These are phyloP conservation scores for Butyriboletus loyo DNA, from an alignment of 768 basidiomycete species.

Conservation along the genomic window DNA sequence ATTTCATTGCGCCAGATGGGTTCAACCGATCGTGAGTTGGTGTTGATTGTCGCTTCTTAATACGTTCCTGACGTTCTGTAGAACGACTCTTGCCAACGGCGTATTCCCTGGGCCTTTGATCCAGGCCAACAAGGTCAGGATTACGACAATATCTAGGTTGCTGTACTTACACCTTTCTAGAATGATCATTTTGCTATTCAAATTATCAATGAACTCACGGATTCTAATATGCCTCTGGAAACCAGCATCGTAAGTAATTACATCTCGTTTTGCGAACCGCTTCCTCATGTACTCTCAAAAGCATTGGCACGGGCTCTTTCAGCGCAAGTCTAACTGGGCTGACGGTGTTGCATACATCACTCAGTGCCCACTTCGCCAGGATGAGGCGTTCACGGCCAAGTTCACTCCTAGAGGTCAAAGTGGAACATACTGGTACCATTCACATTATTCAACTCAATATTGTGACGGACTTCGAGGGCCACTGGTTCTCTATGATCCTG, in stretches of 20 bases:
- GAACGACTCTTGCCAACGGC: constrained; percentile 43
- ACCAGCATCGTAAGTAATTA: constrained; percentile 39
- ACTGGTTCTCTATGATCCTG: constrained; percentile 44
- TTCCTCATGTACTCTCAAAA: constrained; percentile 18
- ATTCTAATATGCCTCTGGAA: constrained; percentile 43
- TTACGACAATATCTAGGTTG: neutral
- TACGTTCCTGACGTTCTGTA: constrained; percentile 9
- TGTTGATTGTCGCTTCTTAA: neutral
- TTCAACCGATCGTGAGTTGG: constrained; percentile 37
- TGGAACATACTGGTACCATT: constrained; percentile 52
- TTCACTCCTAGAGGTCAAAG: constrained; percentile 33
- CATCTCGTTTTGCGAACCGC: neutral
- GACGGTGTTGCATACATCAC: constrained; percentile 39
- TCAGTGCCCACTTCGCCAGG: constrained; percentile 41
- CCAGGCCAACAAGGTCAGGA: constrained; percentile 32
- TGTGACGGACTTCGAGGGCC: constrained; percentile 44
- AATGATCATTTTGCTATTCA: constrained; percentile 38
- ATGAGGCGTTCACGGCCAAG: constrained; percentile 34
- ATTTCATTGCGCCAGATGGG: constrained; percentile 46
- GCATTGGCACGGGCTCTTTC: constrained; percentile 35
- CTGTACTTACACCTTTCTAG: constrained; percentile 22
- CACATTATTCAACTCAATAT: constrained; percentile 36
- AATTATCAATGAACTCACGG: constrained; percentile 43
- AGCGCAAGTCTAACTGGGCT: constrained; percentile 29
- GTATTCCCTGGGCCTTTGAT: constrained; percentile 49